These are phyloP conservation scores for Picea glauca DNA, from an alignment of 75 land plant species.

Conservation along the genomic window DNA sequence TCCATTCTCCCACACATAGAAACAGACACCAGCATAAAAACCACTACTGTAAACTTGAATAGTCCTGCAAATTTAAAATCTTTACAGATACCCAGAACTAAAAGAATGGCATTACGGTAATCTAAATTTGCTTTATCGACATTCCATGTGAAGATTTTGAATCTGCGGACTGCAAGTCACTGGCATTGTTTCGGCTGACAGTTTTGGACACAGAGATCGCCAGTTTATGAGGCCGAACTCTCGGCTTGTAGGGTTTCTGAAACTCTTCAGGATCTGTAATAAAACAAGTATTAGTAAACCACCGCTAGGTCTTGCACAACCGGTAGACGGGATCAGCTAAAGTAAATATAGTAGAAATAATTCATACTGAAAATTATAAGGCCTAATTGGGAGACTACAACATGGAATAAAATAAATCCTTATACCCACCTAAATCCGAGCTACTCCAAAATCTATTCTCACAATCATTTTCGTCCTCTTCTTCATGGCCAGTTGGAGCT, in stretches of 20 bases:
- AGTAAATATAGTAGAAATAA: not conserved
- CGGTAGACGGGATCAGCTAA: not conserved
- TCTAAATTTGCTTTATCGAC: not conserved
- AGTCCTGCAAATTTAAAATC: not conserved
- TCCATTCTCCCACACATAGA: not conserved
- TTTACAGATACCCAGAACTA: not conserved
- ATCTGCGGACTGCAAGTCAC: constrained; percentile 23
- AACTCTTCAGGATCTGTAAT: constrained; percentile 18
- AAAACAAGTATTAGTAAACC: not conserved
- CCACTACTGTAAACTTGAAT: not conserved
- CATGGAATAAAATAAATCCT: not conserved
- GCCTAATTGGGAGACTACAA: not conserved
- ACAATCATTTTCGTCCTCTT: constrained; percentile 74
- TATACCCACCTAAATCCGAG: constrained; percentile 18
- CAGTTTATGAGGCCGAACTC: constrained; percentile 40
- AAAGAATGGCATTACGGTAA: constrained; percentile 9
- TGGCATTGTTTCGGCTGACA: constrained; percentile 18
- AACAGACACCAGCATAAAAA: not conserved
- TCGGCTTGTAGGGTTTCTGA: constrained; percentile 41
- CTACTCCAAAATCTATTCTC: constrained; percentile 46
- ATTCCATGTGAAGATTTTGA: constrained; percentile 11
- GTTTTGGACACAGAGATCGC: constrained; percentile 29
- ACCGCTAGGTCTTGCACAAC: not conserved
- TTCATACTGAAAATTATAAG: no score
- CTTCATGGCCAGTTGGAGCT: constrained; percentile 86